These are phyloP conservation scores for Nicotiana paniculata DNA, from an alignment of 257 asterid genomes.

Conservation along the genomic window DNA sequence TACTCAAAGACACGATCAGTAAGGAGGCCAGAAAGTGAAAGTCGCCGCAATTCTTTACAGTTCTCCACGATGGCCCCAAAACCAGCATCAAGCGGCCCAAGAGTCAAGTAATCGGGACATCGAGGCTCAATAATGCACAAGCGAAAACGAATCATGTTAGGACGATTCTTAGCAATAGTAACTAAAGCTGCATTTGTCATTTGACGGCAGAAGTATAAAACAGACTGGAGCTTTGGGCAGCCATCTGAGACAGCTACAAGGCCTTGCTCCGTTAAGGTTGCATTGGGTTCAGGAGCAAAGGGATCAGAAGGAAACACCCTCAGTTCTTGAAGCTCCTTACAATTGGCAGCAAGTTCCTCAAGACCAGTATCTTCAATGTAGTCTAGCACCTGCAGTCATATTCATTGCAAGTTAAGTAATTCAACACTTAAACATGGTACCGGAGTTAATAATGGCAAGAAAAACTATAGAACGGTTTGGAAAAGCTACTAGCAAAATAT, in stretches of 20 bases:
- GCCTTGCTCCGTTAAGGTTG: slow-evolving; percentile 77
- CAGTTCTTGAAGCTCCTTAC: slow-evolving; percentile 82
- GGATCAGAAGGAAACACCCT: slow-evolving; percentile 98
- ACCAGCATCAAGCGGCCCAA: slow-evolving; percentile 73
- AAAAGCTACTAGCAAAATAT: background rate
- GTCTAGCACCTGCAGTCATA: slow-evolving; percentile 66
- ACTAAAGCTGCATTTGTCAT: slow-evolving; percentile 90
- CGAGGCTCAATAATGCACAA: slow-evolving; percentile 80
- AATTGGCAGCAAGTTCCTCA: slow-evolving; percentile 60
- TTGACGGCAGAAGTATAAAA: slow-evolving; percentile 90
- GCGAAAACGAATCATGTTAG: slow-evolving; percentile 68
- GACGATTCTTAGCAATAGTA: slow-evolving; percentile 68
- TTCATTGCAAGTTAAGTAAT: background rate
- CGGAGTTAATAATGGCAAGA: background rate
- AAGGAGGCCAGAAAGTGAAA: slow-evolving; percentile 82
- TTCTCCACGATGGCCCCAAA: slow-evolving; percentile 88
- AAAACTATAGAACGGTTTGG: background rate
- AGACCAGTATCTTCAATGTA: slow-evolving; percentile 87
- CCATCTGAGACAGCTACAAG: slow-evolving; percentile 87
- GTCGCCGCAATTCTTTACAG: slow-evolving; percentile 77
- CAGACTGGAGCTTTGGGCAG: slow-evolving; percentile 86
- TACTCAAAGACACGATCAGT: slow-evolving; percentile 68
- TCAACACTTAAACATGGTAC: background rate
- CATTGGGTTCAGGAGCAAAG: slow-evolving; percentile 68
- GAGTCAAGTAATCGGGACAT: slow-evolving; percentile 70